Evolutionary conservation across 306 rosid species (phyloP), one percentile per base, ranked within the genome.

Genomic region (Ziziphus jujuba): DNA sequence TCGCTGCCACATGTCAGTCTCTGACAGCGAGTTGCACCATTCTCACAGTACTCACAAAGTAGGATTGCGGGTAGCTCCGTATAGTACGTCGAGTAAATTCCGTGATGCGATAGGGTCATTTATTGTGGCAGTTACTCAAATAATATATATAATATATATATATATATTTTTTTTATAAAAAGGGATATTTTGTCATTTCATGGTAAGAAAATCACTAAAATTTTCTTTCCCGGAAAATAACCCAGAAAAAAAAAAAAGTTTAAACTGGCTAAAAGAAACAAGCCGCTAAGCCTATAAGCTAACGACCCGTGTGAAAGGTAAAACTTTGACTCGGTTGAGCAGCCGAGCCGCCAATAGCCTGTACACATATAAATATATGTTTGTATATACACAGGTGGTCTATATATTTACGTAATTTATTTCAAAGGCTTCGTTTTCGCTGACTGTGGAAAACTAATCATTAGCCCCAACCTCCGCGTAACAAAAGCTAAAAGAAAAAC

Each of bases 381-480:
- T n/a, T n/a, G n/a, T n/a, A 28, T 4, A 28, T 28, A 28, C 33
- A 28, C 33, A 28, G 33, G 33, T 28, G 33, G 56, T 64, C 57
- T 17, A 23, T 44, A 21, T 38, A 21, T 60, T 61, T 44, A 62
- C 53, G 67, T 62, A 62, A 59, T 47, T 43, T 10, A 34, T 69
- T 44, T 59, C 56, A 52, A 45, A 72, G 68, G 51, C 69, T 67
- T 82, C 74, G 61, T 86, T 78, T 76, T 76, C 74, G 79, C 87
- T 74, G 76, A 73, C 82, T 74, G 72, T 76, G 63, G 75, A 80
- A 67, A 70, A 57, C 58, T 77, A 91, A 90, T 90, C 66, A 90
- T 87, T 84, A 65, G 73, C 65, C 76, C 76, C 82, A 90, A 80
- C 91, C 79, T 80, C 87, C 85, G 72, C 67, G 79, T 80, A 82